Conservation (phyloP, 768 basidiomycete species). For the Sporobolomyces roseus region DNA sequence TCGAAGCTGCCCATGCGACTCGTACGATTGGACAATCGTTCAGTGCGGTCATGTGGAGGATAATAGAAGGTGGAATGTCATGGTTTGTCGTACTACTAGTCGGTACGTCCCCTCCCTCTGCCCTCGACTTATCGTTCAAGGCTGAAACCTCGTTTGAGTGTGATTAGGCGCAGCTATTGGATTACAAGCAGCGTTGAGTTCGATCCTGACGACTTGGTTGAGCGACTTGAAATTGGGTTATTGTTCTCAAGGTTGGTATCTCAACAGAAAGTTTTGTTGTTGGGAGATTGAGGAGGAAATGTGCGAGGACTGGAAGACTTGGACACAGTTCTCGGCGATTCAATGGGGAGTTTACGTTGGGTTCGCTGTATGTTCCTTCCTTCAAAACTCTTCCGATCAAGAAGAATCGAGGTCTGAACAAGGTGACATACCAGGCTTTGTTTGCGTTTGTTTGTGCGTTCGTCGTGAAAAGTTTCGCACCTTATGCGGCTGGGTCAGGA, state of each 20-base stretch:
- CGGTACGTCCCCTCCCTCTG: slow-evolving; percentile 57
- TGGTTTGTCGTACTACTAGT: slow-evolving; percentile 90
- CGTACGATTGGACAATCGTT: slow-evolving; percentile 52
- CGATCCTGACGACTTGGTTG: slow-evolving; percentile 93
- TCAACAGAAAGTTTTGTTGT: slow-evolving; percentile 96
- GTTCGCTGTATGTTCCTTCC: slow-evolving; percentile 66
- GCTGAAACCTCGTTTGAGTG: background rate
- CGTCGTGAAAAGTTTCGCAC: slow-evolving; percentile 80
- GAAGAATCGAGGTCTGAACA: too few species aligned
- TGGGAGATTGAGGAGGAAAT: slow-evolving; percentile 89
- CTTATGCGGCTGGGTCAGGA: slow-evolving; percentile 94
- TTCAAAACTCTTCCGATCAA: background rate
- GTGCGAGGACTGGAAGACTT: slow-evolving; percentile 87
- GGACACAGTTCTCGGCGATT: slow-evolving; percentile 65
- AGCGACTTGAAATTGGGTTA: slow-evolving; percentile 98
- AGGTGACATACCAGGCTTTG: slow-evolving; percentile 63
- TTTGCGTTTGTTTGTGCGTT: slow-evolving; percentile 86
- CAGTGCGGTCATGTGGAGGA: slow-evolving; percentile 60
- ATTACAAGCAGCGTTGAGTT: slow-evolving; percentile 86
- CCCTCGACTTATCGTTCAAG: background rate
- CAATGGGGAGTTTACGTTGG: slow-evolving; percentile 81
- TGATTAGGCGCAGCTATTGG: slow-evolving; percentile 78
- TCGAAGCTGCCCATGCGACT: slow-evolving; percentile 49
- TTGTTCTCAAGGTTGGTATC: slow-evolving; percentile 94
- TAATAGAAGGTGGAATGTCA: slow-evolving; percentile 70